A percentile compares a stretch with the other conserved stretches of the same genome.
Conservation (phyloP, 257 asterid species). For the Anisodus tanguticus region DNA sequence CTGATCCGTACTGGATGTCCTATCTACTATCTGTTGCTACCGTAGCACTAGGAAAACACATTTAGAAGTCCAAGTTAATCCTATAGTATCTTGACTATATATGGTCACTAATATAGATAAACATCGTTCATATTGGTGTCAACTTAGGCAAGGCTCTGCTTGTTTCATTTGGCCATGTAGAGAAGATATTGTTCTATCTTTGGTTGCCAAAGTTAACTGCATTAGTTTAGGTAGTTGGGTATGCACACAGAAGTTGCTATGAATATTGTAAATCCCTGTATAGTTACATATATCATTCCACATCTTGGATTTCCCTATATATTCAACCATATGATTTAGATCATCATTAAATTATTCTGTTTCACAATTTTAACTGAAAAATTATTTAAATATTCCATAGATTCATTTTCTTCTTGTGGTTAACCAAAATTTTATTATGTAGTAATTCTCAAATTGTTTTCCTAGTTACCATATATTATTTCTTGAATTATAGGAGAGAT, state of each 20-base stretch:
- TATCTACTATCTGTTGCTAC: not conserved
- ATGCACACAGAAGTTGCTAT: not conserved
- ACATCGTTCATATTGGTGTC: conserved; percentile 13
- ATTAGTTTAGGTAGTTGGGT: not conserved
- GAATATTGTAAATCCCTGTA: not conserved
- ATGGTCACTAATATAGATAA: not conserved
- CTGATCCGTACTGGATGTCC: not conserved
- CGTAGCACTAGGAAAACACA: not conserved
- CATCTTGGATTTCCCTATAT: not conserved
- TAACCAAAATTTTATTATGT: not conserved
- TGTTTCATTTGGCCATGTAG: too few relatives aligned
- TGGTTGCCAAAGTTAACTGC: not conserved
- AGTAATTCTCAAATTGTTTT: not conserved
- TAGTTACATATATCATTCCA: not conserved
- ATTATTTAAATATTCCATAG: not conserved
- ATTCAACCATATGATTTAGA: not conserved
- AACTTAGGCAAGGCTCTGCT: not conserved
- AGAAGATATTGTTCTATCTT: conserved; percentile 9
- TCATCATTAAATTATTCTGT: not conserved
- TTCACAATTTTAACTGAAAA: not conserved
- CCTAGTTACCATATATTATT: not conserved
- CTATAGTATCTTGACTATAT: not conserved
- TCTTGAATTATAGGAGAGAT: conserved; percentile 19
- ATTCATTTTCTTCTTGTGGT: conserved; percentile 15
- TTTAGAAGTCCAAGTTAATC: not conserved